phyloP scores from a whole-genome alignment of 441 rosid species.

The Erodium chrysanthum region DNA sequence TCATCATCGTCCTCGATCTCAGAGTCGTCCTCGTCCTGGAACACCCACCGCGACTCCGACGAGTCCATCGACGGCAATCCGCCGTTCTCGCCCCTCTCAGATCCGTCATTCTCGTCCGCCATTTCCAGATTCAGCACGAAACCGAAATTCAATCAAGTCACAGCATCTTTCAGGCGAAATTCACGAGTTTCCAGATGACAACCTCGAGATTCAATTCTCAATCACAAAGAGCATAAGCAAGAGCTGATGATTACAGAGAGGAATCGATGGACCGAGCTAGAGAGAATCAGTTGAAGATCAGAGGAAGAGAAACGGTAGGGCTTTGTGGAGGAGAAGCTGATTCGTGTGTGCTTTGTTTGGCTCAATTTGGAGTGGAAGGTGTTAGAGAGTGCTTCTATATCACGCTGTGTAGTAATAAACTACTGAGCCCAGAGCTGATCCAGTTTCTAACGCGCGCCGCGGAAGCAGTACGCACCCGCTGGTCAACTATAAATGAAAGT shows the following conservation, averaged over 20 bases:
- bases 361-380: background rate
- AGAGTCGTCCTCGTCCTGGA: slow-evolving; percentile 49
- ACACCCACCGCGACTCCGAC: slow-evolving; percentile 88
- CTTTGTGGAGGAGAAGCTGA: background rate
- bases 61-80: slow-evolving; percentile 55
- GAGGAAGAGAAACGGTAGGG: background rate
- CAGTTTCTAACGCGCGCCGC: background rate
- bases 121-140: slow-evolving; percentile 15
- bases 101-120: slow-evolving; percentile 35
- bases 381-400: slow-evolving; percentile 5
- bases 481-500: no score
- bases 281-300: background rate
- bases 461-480: background rate
- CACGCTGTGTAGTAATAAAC: slow-evolving; percentile 20
- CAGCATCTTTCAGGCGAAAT: background rate
- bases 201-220: background rate
- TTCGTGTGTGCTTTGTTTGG: background rate
- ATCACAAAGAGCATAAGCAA: background rate
- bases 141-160: background rate
- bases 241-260: background rate
- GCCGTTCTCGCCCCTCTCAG: slow-evolving; percentile 41
- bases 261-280: background rate
- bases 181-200: background rate
- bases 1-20: slow-evolving; percentile 23
- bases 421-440: background rate